Evolutionary conservation across 2,329 filamentous ascomycete species (phyloP), one percentile per base, ranked within the genome.

Genomic region (Mollisiaceae sp.): DNA sequence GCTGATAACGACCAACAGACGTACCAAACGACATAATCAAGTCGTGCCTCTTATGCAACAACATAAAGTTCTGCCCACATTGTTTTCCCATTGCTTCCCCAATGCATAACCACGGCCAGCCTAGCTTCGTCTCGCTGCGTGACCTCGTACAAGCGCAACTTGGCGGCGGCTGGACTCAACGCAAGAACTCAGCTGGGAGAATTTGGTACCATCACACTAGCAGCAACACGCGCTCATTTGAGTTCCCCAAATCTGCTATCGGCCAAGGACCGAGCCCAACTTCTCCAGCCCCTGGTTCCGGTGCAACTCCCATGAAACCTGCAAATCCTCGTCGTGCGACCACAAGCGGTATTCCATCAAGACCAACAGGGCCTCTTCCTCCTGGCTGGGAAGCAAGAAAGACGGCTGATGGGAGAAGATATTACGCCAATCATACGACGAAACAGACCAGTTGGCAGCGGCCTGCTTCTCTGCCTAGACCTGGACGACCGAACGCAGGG

Each of bases 361-460:
- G n/a, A 54, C 50, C 50, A 15, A 35, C 50, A 15, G 50, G 50
- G 1, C 50, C 50, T 35, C 18, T 54, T 8, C 50, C 50, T 8
- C 50, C 50, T 32, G 50, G 50, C 12, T 54, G 50, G 50, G 50
- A 54, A 54, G 50, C 50, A 15, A 54, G 50, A 32, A 54, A 54
- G n/a, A 54, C 50, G 8, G 24, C 50, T 35, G 50, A 54, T n/a
- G 50, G 50, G 11, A 27, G 50, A 12, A 54, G 50, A 32, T 54
- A 54, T 12, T 54, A 54, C 14, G 50, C 50, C 11, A 54, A 54
- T 12, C 50, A 54, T 24, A 8, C 50, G 3, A 54, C 24, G 24
- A 54, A 54, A 35, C 50, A 54, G 15, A 54, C 50, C 2, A 54
- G 50, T 54, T 54, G 50, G 50, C 3, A 4, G 32, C 22, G 50